Conservation (phyloP, 306 rosid genomes). For the Elaeagnus macrophylla region DNA sequence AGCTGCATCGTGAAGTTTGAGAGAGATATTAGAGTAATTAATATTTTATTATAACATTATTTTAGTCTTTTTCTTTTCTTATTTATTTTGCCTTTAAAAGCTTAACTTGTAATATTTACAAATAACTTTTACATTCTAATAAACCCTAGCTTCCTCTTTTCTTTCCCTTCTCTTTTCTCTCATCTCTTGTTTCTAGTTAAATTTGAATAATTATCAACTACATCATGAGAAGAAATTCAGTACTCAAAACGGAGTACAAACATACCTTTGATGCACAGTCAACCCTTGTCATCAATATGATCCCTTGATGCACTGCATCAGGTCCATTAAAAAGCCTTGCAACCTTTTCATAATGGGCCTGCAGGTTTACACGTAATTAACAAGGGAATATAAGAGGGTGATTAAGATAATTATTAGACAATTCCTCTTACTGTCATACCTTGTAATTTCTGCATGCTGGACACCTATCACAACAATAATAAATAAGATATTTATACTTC, state of each 20-base stretch:
- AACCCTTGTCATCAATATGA: conserved; percentile 73
- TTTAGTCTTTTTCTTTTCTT: too few species aligned
- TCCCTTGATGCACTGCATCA: conserved; percentile 87
- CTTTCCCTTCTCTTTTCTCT: too few species aligned
- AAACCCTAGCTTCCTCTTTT: too few species aligned
- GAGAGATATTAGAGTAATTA: too few species aligned
- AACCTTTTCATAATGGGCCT: conserved; percentile 93
- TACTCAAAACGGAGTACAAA: conserved; percentile 12
- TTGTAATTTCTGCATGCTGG: conserved; percentile 97
- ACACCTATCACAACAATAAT: conserved; percentile 51
- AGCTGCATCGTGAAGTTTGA: too few species aligned
- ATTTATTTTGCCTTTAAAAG: too few species aligned
- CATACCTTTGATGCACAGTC: conserved; percentile 83
- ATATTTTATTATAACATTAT: too few species aligned
- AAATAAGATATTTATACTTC: neutral
- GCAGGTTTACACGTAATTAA: conserved; percentile 20
- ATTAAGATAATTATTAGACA: neutral
- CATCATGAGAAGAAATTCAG: conserved; percentile 1
- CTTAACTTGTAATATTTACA: too few species aligned
- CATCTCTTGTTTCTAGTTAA: too few species aligned
- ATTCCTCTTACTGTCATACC: conserved; percentile 34
- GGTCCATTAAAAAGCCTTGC: conserved; percentile 98
- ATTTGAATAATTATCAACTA: too few species aligned
- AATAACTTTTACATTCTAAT: too few species aligned
- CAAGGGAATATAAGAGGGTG: conserved; percentile 11